A percentile compares a stretch with the other conserved stretches of the same genome.
phyloP scores from a whole-genome alignment of 139 green algal genomes.

The Tetradesmus obliquus region DNA sequence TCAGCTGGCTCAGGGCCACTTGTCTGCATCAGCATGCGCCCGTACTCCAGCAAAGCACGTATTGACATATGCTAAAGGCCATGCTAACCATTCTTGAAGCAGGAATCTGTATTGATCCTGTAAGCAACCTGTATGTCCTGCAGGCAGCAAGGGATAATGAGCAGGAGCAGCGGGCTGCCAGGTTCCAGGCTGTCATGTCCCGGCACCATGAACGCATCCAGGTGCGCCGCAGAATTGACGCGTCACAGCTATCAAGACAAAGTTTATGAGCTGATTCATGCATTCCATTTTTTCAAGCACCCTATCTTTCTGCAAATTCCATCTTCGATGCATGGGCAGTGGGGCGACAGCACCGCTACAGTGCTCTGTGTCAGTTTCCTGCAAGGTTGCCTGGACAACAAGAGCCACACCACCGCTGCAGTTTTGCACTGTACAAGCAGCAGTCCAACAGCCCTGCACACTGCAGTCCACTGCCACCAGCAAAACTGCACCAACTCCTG shows the following conservation, averaged over 20 bases:
- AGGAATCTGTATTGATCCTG: neutral
- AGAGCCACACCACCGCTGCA: no score
- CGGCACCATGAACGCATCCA: slow-evolving; percentile 50
- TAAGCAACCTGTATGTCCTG: neutral
- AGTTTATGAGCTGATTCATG: neutral
- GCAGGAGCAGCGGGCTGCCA: neutral
- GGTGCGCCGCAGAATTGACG: slow-evolving; percentile 3
- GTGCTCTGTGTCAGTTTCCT: no score
- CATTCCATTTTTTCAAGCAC: neutral
- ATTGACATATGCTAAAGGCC: neutral
- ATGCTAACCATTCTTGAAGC: no score
- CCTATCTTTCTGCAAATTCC: neutral
- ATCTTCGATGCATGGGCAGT: neutral
- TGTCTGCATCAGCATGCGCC: neutral
- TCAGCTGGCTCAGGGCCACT: neutral
- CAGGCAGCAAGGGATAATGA: slow-evolving; percentile 6
- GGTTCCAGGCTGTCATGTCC: slow-evolving; percentile 55
- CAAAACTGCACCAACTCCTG: neutral
- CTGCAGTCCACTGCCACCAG: neutral
- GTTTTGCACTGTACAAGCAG: no score
- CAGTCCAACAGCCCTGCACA: no score
- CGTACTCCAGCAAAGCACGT: neutral
- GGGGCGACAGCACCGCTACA: no score
- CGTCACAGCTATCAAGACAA: neutral
- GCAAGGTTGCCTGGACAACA: no score